Evolutionary conservation across 495 filamentous ascomycete genomes (phyloP), one percentile per base, ranked within the genome.

Genomic region (Daldinia vernicosa): DNA sequence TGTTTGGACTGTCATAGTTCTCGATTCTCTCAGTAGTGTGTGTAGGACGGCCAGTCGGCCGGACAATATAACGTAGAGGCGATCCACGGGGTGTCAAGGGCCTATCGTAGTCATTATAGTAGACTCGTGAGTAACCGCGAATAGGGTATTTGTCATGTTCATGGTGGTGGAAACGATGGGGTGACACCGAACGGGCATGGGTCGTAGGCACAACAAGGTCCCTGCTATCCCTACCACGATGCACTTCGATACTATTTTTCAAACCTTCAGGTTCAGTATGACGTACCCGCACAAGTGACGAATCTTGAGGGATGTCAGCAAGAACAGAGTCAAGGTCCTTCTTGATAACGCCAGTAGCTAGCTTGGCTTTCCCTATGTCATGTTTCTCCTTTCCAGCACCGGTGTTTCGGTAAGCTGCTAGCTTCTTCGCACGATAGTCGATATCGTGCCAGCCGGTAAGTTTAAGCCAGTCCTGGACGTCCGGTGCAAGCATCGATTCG

Each of bases 381-480:
- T 17, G 3, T 24, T 50, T 37, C 43, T 37, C n/a, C 3, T n/a
- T 30, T 28, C 17, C 17, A 57, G 5, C 1, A 39, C 27, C 32
- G 6, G 9, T 70, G 56, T 82, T 79, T 61, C 82, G 80, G 60
- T 79, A 80, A n/a, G 75, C 73, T 26, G 15, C 15, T 12, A 89
- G 75, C 32, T 79, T 76, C 55, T 81, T 80, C 32, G 79, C 75
- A 51, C 88, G 84, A 60, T 83, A 81, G 27, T 81, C 74, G 7
- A 77, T 70, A 63, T 91, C 81, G 64, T 88, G 80, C 73, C 85
- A 91, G 30, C 84, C 82, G 19, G 89, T 91, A 51, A 89, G 76
- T 32, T 85, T 82, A 32, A 91, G 82, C 86, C 88, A 91, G 58
- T 89, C 86, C 53, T 80, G 75, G 19, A 91, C 72, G 66, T 90